Conservation (phyloP, 2,329 filamentous ascomycete genomes). For the Neonectria faginata region DNA sequence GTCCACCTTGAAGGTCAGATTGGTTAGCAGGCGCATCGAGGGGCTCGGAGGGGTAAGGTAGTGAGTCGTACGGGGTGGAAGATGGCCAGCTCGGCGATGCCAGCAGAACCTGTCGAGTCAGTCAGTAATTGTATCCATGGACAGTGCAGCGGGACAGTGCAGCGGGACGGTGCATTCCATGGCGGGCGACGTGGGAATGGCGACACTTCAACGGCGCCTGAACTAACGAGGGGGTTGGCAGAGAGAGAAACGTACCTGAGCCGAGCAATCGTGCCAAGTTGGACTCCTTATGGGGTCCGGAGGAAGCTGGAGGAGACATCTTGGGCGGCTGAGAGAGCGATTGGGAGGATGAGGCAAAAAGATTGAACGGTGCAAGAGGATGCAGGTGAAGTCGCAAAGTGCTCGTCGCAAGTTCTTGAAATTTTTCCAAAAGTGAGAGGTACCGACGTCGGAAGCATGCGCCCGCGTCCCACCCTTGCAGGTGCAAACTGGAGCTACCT, state of each 20-base stretch:
- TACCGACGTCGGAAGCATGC: constrained; percentile 45
- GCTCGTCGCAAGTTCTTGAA: constrained; percentile 30
- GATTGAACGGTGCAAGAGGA: constrained; percentile 3
- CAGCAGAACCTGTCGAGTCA: constrained; percentile 78
- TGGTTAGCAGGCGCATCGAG: constrained; percentile 36
- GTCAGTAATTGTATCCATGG: constrained; percentile 35
- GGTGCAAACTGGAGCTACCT: not conserved
- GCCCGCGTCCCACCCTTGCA: constrained; percentile 9
- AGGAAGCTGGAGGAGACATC: constrained; percentile 70
- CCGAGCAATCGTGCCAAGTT: constrained; percentile 88
- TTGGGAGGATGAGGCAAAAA: constrained; percentile 16
- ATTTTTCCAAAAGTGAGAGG: constrained; percentile 42
- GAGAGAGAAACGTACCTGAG: constrained; percentile 72
- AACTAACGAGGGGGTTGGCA: not conserved
- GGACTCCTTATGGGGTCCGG: constrained; percentile 80
- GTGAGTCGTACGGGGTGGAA: constrained; percentile 82
- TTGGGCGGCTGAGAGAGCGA: constrained; percentile 37
- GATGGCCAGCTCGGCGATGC: constrained; percentile 91
- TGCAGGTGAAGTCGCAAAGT: constrained; percentile 18
- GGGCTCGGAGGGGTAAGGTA: constrained; percentile 26
- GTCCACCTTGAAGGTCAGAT: constrained; percentile 74
- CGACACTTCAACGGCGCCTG: not conserved
- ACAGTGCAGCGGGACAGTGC: constrained; percentile 5
- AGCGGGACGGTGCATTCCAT: not conserved
- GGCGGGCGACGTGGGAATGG: not conserved